Percentiles rank a stretch among this genome's conserved stretches.
phyloP scores from a whole-genome alignment of 2,329 filamentous ascomycete genomes.

The Calcarisporium arbuscula region DNA sequence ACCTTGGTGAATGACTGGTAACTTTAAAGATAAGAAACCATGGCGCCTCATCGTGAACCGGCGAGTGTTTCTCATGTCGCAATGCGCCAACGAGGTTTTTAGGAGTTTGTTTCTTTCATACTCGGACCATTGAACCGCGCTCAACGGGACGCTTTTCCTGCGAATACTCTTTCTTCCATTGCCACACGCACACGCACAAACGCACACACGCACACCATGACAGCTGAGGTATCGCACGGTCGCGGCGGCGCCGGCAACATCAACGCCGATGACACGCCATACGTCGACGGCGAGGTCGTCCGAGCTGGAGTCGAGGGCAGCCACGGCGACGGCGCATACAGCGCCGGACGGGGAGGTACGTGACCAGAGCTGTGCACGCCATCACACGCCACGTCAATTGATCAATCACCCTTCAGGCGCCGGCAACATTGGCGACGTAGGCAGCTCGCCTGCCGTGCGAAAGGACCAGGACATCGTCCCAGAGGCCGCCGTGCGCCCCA shows the following conservation, averaged over 20 bases:
- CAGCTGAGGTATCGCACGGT: slow-evolving; percentile 51
- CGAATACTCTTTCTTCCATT: no score
- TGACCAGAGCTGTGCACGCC: not conserved
- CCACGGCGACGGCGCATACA: slow-evolving; percentile 53
- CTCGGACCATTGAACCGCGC: no score
- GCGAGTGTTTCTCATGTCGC: no score
- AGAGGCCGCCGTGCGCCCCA: slow-evolving; percentile 42
- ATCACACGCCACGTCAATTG: no score
- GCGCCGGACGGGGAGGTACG: slow-evolving; percentile 53
- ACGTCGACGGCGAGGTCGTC: slow-evolving; percentile 57
- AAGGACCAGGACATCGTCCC: slow-evolving; percentile 48
- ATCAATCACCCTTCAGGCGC: slow-evolving; percentile 32
- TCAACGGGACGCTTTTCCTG: no score
- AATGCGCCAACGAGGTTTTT: no score
- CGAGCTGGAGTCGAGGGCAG: slow-evolving; percentile 47
- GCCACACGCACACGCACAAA: no score
- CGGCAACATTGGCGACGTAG: slow-evolving; percentile 51
- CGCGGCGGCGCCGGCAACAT: slow-evolving; percentile 59
- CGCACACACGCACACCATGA: slow-evolving; percentile 21
- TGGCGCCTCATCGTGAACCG: no score
- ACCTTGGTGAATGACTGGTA: no score
- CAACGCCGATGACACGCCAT: slow-evolving; percentile 48
- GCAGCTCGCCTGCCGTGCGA: slow-evolving; percentile 31
- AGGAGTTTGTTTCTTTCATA: no score
- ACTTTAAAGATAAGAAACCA: no score